Conservation (phyloP, 83 land plant genomes). For the Picea abies region DNA sequence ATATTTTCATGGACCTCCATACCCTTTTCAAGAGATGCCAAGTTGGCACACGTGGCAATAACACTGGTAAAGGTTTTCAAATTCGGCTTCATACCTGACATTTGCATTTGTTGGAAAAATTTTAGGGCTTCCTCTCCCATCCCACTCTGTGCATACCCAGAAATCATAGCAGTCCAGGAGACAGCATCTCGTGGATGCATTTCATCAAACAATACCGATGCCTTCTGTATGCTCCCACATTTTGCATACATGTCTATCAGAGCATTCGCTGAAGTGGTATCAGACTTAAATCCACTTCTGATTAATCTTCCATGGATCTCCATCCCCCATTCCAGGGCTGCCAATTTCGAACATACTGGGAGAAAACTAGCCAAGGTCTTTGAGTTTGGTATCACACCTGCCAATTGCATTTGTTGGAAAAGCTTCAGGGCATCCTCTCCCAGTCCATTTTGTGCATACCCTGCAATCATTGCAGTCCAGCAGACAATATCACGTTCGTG, state of each 20-base stretch:
- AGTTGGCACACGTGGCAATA: background rate
- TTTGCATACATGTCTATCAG: constrained; percentile 50
- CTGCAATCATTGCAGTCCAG: constrained; percentile 45
- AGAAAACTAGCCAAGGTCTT: constrained; percentile 22
- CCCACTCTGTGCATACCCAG: constrained; percentile 23
- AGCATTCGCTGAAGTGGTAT: constrained; percentile 18
- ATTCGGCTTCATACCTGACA: constrained; percentile 25
- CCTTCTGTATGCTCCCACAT: constrained; percentile 39
- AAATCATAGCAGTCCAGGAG: constrained; percentile 29
- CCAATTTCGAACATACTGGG: constrained; percentile 33
- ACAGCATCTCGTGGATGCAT: background rate
- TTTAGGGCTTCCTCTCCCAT: constrained; percentile 15
- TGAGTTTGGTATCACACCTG: background rate
- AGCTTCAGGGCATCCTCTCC: constrained; percentile 24
- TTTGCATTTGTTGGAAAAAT: constrained; percentile 15
- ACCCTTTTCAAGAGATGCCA: no score
- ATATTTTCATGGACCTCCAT: no score
- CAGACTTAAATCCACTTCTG: background rate
- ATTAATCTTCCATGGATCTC: constrained; percentile 23
- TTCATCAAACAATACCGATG: constrained; percentile 1
- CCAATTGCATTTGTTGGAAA: constrained; percentile 11
- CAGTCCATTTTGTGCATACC: constrained; percentile 22
- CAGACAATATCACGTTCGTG: constrained; percentile 29
- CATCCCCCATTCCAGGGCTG: constrained; percentile 22
- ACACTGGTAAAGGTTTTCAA: constrained; percentile 45